These are phyloP conservation scores for Entamoeba invadens DNA, from an alignment of 208 protist genomes.

Conservation along the genomic window DNA sequence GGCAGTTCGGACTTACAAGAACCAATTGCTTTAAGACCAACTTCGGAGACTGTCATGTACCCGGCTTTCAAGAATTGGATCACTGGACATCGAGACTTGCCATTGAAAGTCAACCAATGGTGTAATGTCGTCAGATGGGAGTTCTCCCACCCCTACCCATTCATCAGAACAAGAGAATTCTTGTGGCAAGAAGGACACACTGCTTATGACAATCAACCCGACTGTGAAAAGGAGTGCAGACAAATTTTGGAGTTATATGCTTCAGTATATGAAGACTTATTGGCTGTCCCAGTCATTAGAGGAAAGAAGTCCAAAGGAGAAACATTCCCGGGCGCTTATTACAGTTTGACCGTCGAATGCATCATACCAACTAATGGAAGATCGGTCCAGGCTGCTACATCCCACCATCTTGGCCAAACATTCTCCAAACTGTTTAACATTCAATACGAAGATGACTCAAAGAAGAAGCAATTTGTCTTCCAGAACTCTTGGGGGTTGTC, in stretches of 20 bases:
- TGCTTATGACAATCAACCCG: slow-evolving; percentile 29
- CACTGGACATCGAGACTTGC: slow-evolving; percentile 33
- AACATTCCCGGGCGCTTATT: slow-evolving; percentile 35
- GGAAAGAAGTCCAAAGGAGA: slow-evolving; percentile 36
- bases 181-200: slow-evolving; percentile 47
- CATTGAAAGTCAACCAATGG: slow-evolving; percentile 43
- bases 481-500: slow-evolving; percentile 47
- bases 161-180: slow-evolving; percentile 46
- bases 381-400: slow-evolving; percentile 35
- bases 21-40: slow-evolving; percentile 36
- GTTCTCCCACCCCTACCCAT: slow-evolving; percentile 36
- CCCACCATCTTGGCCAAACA: slow-evolving; percentile 42
- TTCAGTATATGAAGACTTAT: slow-evolving; percentile 11
- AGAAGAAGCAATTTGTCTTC: neutral
- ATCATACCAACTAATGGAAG: slow-evolving; percentile 38
- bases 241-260: slow-evolving; percentile 25
- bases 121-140: slow-evolving; percentile 39
- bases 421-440: slow-evolving; percentile 42
- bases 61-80: slow-evolving; percentile 41
- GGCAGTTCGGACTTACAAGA: slow-evolving; percentile 23
- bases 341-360: slow-evolving; percentile 43
- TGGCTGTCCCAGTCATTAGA: slow-evolving; percentile 31
- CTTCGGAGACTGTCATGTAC: slow-evolving; percentile 46
- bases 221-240: slow-evolving; percentile 21
- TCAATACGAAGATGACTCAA: slow-evolving; percentile 24